phyloP scores from a whole-genome alignment of 2,329 filamentous ascomycete genomes.

The Trichoderma semiorbis region DNA sequence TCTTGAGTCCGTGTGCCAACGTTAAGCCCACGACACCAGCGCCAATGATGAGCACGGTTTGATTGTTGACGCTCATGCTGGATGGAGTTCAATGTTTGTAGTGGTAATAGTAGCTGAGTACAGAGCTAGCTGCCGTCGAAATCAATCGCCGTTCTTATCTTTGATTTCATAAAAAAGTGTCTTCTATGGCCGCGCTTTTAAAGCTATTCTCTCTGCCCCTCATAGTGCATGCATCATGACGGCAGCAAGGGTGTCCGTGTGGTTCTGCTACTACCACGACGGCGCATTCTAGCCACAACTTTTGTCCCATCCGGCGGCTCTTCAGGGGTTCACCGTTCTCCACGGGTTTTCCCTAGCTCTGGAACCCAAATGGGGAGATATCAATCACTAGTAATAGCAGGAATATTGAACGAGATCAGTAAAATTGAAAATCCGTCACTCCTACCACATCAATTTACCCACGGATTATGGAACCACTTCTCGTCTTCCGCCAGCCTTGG shows the following conservation, averaged over 20 bases:
- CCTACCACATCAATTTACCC: no score
- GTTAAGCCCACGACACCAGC: constrained; percentile 37
- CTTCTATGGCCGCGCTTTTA: background rate
- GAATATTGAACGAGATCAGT: background rate
- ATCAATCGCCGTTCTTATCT: background rate
- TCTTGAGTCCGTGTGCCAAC: constrained; percentile 36
- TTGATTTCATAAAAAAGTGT: background rate
- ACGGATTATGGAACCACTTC: background rate
- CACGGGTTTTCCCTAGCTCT: background rate
- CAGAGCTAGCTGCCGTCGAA: background rate
- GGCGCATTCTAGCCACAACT: background rate
- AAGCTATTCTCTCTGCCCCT: background rate
- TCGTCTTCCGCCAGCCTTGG: background rate
- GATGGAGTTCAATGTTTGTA: background rate
- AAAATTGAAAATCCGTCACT: background rate
- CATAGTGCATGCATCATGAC: background rate
- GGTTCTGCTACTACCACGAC: background rate
- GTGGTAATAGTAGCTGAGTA: background rate
- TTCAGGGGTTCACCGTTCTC: background rate
- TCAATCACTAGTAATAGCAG: background rate
- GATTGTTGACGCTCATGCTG: constrained; percentile 12
- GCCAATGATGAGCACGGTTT: constrained; percentile 36
- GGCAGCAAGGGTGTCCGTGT: background rate
- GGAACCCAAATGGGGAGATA: background rate
- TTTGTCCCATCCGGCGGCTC: background rate